Base-by-base conservation (phyloP, 1,284 basidiomycete genomes). In the Peniophora sp. region DNA sequence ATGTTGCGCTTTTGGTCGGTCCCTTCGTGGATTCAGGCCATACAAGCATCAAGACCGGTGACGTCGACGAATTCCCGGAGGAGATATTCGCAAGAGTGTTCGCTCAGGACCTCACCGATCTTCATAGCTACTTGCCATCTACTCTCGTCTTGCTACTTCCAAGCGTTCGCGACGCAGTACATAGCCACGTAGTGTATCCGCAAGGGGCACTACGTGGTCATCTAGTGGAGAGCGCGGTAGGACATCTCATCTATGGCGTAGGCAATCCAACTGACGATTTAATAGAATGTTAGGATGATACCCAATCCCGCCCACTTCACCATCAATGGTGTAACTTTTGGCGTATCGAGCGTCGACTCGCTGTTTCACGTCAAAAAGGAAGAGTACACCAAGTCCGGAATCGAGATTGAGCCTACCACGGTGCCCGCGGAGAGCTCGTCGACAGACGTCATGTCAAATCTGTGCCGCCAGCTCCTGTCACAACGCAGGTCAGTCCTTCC, bases 361-460 rank as follows among this genome's bases (percentile, higher is more conserved):
- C 70, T 99, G 22, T 94, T 94, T 67, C 93, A 97, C 63, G 71
- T 99, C 2, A 81, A 86, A 49, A 85, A 83, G 54, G 89, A 97
- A 59, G 92, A 97, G 63, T 79, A 85, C 51, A 75, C 88, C 56
- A 86, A 84, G 62, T 77, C 79, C 25, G 84, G 83, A 2, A 72
- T 79, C 50, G 88, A 88, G 56, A 72, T 83, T 1, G 81, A 85
- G n/a, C 16, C 50, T 68, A 81, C 2, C 67, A 75, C 5, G 59
- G 71, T 1, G 61, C 67, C 3, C 61, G 69, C 19, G 57, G 66
- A 16, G 38, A 77, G 78, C 38, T 62, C 71, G 1, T 73, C 72
- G 5, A 75, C 71, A 8, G 94, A 97, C 63, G 63, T 78, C 2
- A 92, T 97, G 81, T 79, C 83, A 6, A 84, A 85, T 58, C 67